These are phyloP conservation scores for Neoboletus subvelutipes DNA, from an alignment of 768 basidiomycete genomes.

Conservation along the genomic window DNA sequence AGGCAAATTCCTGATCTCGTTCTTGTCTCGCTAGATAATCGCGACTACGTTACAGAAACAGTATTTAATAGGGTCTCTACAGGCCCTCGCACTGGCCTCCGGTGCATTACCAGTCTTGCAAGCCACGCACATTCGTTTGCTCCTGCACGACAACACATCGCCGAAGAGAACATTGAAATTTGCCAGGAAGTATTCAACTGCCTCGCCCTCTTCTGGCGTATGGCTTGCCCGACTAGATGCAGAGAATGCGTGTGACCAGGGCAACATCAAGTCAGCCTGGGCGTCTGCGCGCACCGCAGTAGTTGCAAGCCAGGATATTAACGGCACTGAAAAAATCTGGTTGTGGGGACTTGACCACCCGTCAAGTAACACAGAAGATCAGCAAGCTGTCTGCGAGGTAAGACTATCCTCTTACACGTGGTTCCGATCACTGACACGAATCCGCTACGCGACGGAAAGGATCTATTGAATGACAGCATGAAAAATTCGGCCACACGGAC, in stretches of 20 bases:
- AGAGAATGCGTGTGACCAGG: conserved; percentile 34
- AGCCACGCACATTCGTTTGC: conserved; percentile 37
- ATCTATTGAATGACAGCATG: conserved; percentile 48
- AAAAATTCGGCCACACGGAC: conserved; percentile 36
- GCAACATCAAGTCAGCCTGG: conserved; percentile 39
- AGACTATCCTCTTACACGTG: not conserved
- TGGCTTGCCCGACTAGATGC: conserved; percentile 55
- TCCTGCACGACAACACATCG: conserved; percentile 26
- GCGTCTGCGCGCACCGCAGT: conserved; percentile 43
- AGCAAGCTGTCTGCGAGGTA: conserved; percentile 37
- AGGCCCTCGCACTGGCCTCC: conserved; percentile 31
- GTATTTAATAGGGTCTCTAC: conserved; percentile 52
- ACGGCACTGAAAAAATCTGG: conserved; percentile 46
- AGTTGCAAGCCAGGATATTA: conserved; percentile 16
- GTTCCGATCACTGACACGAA: not conserved
- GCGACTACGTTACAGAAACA: conserved; percentile 40
- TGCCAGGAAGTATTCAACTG: conserved; percentile 48
- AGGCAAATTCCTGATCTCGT: conserved; percentile 6
- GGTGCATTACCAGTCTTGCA: conserved; percentile 31
- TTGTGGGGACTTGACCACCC: conserved; percentile 47
- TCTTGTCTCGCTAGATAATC: conserved; percentile 1
- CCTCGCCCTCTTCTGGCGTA: conserved; percentile 39
- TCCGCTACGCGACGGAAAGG: conserved; percentile 29
- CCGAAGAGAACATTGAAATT: conserved; percentile 37
- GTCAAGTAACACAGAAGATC: conserved; percentile 16